Percentiles rank a stretch among this genome's conserved stretches.
phyloP scores from a whole-genome alignment of 2,329 filamentous ascomycete species.

The Hypoxylon sp. region DNA sequence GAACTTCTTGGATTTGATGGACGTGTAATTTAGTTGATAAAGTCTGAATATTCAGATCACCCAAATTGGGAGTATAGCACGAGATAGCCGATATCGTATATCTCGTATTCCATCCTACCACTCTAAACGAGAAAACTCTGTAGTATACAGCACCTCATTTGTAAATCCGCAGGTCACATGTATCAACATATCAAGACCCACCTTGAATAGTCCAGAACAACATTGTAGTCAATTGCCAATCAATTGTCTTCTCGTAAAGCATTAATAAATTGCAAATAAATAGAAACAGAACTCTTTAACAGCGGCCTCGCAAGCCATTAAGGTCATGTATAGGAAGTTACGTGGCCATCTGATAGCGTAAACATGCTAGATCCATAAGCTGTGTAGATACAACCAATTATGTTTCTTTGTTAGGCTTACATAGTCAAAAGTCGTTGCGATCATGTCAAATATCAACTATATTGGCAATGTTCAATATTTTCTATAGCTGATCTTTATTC shows the following conservation, averaged over 20 bases:
- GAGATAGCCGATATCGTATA: neutral
- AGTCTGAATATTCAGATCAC: constrained; percentile 2
- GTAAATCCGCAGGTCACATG: neutral
- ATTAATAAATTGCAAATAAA: neutral
- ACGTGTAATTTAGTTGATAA: constrained; percentile 1
- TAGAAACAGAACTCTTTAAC: too few species aligned
- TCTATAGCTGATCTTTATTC: too few species aligned
- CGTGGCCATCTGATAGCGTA: neutral
- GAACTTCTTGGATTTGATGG: neutral
- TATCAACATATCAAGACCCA: neutral
- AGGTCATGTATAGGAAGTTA: neutral
- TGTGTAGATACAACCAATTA: too few species aligned
- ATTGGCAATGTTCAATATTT: too few species aligned
- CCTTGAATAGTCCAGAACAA: neutral
- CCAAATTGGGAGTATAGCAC: neutral
- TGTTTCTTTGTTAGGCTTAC: neutral
- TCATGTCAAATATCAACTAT: neutral
- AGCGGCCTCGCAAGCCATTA: neutral
- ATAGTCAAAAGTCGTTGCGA: neutral
- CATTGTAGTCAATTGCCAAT: neutral
- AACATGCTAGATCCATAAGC: neutral
- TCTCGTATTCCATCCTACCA: neutral
- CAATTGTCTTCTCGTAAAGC: too few species aligned
- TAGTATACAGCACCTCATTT: neutral
- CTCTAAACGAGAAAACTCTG: neutral